A percentile compares a stretch with the other conserved stretches of the same genome.
Evolutionary conservation across 2,329 filamentous ascomycete genomes (phyloP).

Genomic region (Nannizzia gypsea): DNA sequence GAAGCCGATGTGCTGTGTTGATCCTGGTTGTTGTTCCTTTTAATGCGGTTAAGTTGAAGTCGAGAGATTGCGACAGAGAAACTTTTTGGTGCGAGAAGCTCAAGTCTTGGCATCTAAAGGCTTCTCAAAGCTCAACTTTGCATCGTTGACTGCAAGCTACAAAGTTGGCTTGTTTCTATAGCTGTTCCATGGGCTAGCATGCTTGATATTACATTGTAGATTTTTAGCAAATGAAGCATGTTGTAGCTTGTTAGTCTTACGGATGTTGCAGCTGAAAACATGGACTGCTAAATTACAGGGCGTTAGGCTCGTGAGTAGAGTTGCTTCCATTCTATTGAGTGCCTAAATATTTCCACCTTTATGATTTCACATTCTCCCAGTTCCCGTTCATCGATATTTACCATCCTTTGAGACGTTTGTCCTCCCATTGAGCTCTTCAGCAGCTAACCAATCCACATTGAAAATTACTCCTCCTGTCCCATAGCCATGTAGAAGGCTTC

Average conservation of each 20-base stretch:
- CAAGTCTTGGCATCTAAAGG: background rate
- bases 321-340: background rate
- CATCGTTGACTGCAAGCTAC: too few species aligned
- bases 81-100: background rate
- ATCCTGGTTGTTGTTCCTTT: background rate
- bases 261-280: too few species aligned
- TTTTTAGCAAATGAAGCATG: too few species aligned
- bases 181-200: too few species aligned
- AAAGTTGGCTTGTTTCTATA: too few species aligned
- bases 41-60: too few species aligned
- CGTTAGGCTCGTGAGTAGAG: too few species aligned
- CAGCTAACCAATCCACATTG: background rate
- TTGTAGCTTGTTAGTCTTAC: too few species aligned
- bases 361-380: background rate
- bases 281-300: too few species aligned
- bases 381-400: background rate
- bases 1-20: background rate
- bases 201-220: too few species aligned
- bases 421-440: background rate
- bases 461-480: background rate
- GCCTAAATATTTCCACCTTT: background rate
- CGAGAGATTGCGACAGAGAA: background rate
- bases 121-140: background rate
- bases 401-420: background rate
- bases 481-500: constrained; percentile 6